A percentile compares a stretch with the other conserved stretches of the same genome.
Evolutionary conservation across 306 rosid genomes (phyloP).

Genomic region (Trichosanthes cucumerina): DNA sequence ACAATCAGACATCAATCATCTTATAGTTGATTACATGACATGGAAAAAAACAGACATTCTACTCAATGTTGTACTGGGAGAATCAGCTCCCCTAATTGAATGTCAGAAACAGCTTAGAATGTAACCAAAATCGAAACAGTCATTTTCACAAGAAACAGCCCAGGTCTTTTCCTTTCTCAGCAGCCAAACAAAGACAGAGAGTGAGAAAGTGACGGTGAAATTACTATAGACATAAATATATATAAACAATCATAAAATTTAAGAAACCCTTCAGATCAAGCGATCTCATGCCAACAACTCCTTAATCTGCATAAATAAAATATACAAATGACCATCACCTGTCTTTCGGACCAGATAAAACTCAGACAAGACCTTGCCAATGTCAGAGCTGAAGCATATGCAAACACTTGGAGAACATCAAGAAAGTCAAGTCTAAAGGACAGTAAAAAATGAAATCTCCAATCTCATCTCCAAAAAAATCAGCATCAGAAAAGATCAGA

Average conservation of each 20-base stretch:
- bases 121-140: neutral
- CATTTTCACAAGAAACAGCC: neutral
- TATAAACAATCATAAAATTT: neutral
- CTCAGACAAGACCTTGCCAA: neutral
- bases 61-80: neutral
- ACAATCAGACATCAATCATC: constrained; percentile 5
- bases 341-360: neutral
- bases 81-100: neutral
- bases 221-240: neutral
- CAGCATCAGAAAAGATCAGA: neutral
- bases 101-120: neutral
- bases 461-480: neutral
- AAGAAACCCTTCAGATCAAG: neutral
- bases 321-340: neutral
- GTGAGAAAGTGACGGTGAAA: neutral
- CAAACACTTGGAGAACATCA: neutral
- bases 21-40: neutral
- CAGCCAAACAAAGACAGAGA: neutral
- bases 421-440: neutral
- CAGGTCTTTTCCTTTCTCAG: neutral
- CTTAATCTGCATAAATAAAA: neutral
- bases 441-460: neutral
- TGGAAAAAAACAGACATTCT: neutral
- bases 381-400: neutral
- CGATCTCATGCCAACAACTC: neutral